These are phyloP conservation scores for Cryphonectria japonica DNA, from an alignment of 2,329 filamentous ascomycete species.

Conservation along the genomic window DNA sequence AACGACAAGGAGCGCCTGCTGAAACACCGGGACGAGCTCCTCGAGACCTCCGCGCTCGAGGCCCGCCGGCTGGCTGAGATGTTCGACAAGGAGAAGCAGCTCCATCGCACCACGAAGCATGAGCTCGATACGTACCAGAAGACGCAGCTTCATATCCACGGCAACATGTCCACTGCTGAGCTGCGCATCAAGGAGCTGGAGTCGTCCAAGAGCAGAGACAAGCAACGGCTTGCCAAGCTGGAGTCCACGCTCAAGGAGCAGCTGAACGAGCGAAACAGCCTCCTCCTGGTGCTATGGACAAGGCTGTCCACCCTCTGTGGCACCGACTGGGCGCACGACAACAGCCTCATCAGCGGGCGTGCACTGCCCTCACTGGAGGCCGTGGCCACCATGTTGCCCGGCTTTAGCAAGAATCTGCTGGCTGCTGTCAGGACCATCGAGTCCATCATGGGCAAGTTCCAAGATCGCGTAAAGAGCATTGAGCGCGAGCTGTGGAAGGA, in stretches of 20 bases:
- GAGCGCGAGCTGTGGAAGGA: constrained; percentile 91
- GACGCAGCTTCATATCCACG: constrained; percentile 83
- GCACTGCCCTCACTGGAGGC: constrained; percentile 81
- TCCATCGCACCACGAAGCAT: constrained; percentile 82
- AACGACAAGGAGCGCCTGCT: constrained; percentile 91
- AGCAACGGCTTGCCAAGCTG: constrained; percentile 73
- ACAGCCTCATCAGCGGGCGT: constrained; percentile 86
- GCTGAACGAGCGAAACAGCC: constrained; percentile 83
- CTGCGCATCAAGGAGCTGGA: constrained; percentile 86
- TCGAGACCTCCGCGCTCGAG: constrained; percentile 89
- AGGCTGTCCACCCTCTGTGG: constrained; percentile 84
- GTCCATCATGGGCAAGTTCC: constrained; percentile 75
- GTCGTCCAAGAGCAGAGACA: constrained; percentile 74
- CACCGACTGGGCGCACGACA: constrained; percentile 86
- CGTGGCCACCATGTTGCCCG: constrained; percentile 81
- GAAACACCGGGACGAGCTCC: constrained; percentile 82
- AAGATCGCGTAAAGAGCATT: constrained; percentile 77
- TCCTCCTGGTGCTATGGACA: constrained; percentile 90
- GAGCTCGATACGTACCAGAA: constrained; percentile 88
- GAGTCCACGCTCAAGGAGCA: constrained; percentile 86
- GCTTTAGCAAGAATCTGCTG: constrained; percentile 88
- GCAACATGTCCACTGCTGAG: constrained; percentile 84
- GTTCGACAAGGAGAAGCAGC: constrained; percentile 86
- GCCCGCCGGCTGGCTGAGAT: constrained; percentile 82
- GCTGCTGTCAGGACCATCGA: constrained; percentile 88